Conservation (phyloP, 164 flowering plant species). For the Umbellularia californica region DNA sequence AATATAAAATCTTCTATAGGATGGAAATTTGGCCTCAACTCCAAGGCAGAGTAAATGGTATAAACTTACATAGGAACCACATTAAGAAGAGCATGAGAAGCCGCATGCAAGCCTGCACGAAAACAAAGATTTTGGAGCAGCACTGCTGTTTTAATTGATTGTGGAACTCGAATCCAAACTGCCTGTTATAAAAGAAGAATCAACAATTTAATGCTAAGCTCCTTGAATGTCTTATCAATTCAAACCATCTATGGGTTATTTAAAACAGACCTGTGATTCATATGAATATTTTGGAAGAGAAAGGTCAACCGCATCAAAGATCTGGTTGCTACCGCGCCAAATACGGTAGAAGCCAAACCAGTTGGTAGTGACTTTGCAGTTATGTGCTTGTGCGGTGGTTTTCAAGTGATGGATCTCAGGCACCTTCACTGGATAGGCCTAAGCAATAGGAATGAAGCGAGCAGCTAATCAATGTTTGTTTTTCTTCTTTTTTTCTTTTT, state of each 20-base stretch:
- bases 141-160: conserved; percentile 51
- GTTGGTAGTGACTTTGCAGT: conserved; percentile 79
- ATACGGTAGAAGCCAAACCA: conserved; percentile 88
- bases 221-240: conserved; percentile 4
- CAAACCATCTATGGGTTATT: neutral
- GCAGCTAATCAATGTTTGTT: conserved; percentile 3
- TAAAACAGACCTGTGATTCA: conserved; percentile 68
- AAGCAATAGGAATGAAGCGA: conserved; percentile 12
- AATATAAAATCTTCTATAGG: neutral
- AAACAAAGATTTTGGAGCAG: conserved; percentile 41
- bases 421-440: conserved; percentile 67
- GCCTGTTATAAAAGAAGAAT: conserved; percentile 43
- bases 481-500: no score
- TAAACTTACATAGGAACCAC: conserved; percentile 81
- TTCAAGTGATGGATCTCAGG: conserved; percentile 20
- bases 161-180: conserved; percentile 85
- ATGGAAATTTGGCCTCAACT: neutral
- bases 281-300: conserved; percentile 74
- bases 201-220: neutral
- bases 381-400: conserved; percentile 62
- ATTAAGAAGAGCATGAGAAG: conserved; percentile 80
- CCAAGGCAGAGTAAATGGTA: neutral
- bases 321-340: conserved; percentile 50
- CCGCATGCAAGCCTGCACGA: conserved; percentile 91
- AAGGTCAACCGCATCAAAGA: conserved; percentile 73